phyloP scores from a whole-genome alignment of 2,329 filamentous ascomycete species.

The Aschersonia sp. region DNA sequence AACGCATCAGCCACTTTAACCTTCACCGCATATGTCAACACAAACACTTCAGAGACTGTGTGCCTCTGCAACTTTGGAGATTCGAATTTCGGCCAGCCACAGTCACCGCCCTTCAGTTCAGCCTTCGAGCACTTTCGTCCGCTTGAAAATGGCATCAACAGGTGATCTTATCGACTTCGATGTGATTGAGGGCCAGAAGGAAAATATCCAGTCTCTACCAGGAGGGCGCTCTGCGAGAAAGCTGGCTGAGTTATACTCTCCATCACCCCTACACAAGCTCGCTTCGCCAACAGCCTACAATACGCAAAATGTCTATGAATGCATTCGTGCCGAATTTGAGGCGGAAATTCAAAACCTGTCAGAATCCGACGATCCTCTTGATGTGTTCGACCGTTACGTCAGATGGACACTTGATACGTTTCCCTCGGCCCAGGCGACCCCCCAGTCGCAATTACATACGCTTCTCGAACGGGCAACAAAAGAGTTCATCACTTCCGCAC shows the following conservation, averaged over 20 bases:
- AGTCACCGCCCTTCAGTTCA: too few species aligned
- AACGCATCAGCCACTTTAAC: not conserved
- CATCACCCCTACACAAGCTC: conserved; percentile 42
- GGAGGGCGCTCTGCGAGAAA: conserved; percentile 79
- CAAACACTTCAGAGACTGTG: too few species aligned
- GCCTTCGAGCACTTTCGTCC: too few species aligned
- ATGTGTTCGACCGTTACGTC: conserved; percentile 91
- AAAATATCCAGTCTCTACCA: conserved; percentile 91
- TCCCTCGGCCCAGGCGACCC: conserved; percentile 80
- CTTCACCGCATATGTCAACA: too few species aligned
- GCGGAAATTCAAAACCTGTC: conserved; percentile 61
- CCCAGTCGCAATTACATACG: conserved; percentile 76
- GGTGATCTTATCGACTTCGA: conserved; percentile 61
- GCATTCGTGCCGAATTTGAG: conserved; percentile 72
- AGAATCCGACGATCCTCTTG: conserved; percentile 88
- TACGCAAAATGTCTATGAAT: conserved; percentile 63
- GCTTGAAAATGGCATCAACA: conserved; percentile 25
- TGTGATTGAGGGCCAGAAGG: conserved; percentile 90
- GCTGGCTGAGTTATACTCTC: conserved; percentile 67
- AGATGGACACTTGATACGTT: conserved; percentile 95
- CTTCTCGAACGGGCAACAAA: conserved; percentile 89
- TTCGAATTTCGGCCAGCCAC: too few species aligned
- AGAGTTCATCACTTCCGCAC: conserved; percentile 65
- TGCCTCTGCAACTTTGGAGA: not conserved
- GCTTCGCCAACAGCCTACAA: conserved; percentile 53